Conservation (phyloP, 2,329 filamentous ascomycete species). For the Colletotrichum zoysiae region DNA sequence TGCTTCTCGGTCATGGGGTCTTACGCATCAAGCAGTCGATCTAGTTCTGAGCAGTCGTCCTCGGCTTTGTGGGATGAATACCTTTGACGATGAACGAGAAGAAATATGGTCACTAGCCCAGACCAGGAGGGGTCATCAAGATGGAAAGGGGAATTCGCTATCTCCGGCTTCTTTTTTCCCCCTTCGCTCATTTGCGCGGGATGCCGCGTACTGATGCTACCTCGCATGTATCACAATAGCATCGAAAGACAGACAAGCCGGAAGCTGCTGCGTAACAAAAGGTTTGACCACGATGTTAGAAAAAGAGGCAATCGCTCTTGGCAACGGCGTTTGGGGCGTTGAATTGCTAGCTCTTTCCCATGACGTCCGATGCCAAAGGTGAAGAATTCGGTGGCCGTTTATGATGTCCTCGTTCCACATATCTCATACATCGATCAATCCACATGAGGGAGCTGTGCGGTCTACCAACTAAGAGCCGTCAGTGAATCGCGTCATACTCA, state of each 20-base stretch:
- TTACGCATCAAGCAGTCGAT: too few relatives aligned
- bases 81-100: constrained; percentile 23
- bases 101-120: neutral
- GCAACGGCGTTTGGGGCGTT: too few relatives aligned
- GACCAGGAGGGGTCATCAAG: neutral
- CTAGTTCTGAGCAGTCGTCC: too few relatives aligned
- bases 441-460: neutral
- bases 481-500: neutral
- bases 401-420: neutral
- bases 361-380: neutral
- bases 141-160: neutral
- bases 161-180: neutral
- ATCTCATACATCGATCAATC: neutral
- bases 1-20: too few relatives aligned
- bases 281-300: neutral
- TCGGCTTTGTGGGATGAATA: too few relatives aligned
- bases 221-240: neutral
- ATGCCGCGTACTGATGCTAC: neutral
- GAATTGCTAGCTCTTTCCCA: neutral
- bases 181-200: neutral
- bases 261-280: neutral
- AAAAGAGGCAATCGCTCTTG: too few relatives aligned
- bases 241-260: neutral
- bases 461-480: neutral
- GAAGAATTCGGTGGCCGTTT: neutral